Evolutionary conservation across 2,329 filamentous ascomycete species (phyloP).

Genomic region (Plenodomus lindquistii): DNA sequence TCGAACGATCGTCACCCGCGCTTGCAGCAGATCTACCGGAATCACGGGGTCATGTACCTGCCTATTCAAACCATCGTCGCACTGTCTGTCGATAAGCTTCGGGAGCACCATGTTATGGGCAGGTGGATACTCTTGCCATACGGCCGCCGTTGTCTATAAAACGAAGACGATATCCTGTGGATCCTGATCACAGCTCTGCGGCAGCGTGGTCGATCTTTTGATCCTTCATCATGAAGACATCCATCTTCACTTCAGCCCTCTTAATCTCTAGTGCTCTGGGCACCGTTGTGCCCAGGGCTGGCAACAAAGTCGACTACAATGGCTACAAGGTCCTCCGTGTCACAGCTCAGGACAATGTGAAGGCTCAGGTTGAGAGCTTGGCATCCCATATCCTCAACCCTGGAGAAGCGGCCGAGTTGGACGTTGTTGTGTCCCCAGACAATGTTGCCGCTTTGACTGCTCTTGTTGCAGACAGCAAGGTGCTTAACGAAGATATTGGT

Average conservation of each 20-base stretch:
- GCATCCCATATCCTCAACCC: slow-evolving; percentile 40
- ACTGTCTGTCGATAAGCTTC: slow-evolving; percentile 6
- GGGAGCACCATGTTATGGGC: slow-evolving; percentile 21
- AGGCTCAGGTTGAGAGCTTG: slow-evolving; percentile 35
- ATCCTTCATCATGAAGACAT: slow-evolving; percentile 32
- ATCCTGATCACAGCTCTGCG: slow-evolving; percentile 1
- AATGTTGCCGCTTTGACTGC: slow-evolving; percentile 36
- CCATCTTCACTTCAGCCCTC: slow-evolving; percentile 30
- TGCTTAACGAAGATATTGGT: slow-evolving; percentile 43
- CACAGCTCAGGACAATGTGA: slow-evolving; percentile 21
- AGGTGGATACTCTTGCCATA: slow-evolving; percentile 14
- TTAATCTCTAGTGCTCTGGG: slow-evolving; percentile 29
- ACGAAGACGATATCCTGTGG: neutral
- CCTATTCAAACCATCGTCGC: slow-evolving; percentile 21
- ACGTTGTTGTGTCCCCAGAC: slow-evolving; percentile 42
- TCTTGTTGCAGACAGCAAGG: slow-evolving; percentile 28
- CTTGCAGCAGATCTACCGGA: slow-evolving; percentile 16
- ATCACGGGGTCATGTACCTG: slow-evolving; percentile 22
- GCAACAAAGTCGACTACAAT: slow-evolving; percentile 41
- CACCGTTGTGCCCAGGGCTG: slow-evolving; percentile 28
- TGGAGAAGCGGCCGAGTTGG: slow-evolving; percentile 30
- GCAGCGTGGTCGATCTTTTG: slow-evolving; percentile 1
- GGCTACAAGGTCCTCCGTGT: slow-evolving; percentile 44
- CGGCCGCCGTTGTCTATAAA: slow-evolving; percentile 17
- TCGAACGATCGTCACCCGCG: slow-evolving; percentile 22